A percentile compares a stretch with the other conserved stretches of the same genome.
phyloP scores from a whole-genome alignment of 441 rosid genomes.

The Jatropha multifida region DNA sequence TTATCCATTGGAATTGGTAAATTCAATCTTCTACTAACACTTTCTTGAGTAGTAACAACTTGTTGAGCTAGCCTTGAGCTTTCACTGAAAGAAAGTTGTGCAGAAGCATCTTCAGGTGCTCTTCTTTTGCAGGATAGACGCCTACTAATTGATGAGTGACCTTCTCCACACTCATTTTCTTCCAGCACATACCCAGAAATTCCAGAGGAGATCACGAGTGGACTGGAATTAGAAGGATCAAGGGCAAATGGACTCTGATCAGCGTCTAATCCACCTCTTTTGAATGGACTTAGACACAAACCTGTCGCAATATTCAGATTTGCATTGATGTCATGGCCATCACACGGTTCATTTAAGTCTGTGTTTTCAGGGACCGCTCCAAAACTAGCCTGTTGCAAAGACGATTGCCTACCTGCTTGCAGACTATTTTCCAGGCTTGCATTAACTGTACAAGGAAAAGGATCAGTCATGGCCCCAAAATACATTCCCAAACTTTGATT shows the following conservation, averaged over 20 bases:
- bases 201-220: conserved; percentile 30
- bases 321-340: background rate
- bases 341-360: conserved; percentile 27
- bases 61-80: conserved; percentile 22
- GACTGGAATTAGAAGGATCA: conserved; percentile 14
- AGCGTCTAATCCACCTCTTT: background rate
- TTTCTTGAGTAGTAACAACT: conserved; percentile 5
- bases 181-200: conserved; percentile 24
- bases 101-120: conserved; percentile 23
- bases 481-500: background rate
- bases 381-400: background rate
- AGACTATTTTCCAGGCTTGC: background rate
- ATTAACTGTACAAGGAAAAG: background rate
- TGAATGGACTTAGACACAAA: background rate
- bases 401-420: background rate
- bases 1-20: background rate
- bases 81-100: conserved; percentile 8
- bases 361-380: conserved; percentile 2
- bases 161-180: conserved; percentile 19
- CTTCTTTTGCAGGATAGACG: conserved; percentile 35
- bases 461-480: background rate
- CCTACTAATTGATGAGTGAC: conserved; percentile 8
- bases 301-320: conserved; percentile 5
- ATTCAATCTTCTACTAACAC: conserved; percentile 10
- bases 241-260: conserved; percentile 2